Evolutionary conservation across 2,329 filamentous ascomycete genomes (phyloP).

Genomic region (Penicillium sp.): DNA sequence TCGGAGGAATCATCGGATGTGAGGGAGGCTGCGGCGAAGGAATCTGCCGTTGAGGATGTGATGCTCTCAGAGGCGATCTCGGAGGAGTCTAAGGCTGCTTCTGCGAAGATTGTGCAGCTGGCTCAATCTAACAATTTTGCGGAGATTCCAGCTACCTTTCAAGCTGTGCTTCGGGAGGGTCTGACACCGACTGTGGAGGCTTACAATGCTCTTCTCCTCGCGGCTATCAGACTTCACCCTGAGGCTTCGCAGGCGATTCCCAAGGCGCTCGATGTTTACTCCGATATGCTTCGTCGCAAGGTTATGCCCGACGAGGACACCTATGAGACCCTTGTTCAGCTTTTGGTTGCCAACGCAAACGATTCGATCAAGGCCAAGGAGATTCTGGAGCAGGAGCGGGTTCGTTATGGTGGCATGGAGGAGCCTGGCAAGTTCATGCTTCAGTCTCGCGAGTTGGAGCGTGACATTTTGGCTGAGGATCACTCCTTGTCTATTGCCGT

Average conservation of each 20-base stretch:
- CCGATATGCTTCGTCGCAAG: constrained; percentile 88
- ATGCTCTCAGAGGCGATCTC: constrained; percentile 52
- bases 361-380: constrained; percentile 74
- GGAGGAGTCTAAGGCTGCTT: constrained; percentile 68
- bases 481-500: constrained; percentile 82
- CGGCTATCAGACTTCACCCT: constrained; percentile 77
- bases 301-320: constrained; percentile 80
- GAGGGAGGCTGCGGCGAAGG: constrained; percentile 26
- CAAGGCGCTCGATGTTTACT: constrained; percentile 91
- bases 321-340: constrained; percentile 81
- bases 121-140: constrained; percentile 71
- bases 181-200: constrained; percentile 77
- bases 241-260: constrained; percentile 82
- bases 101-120: constrained; percentile 75
- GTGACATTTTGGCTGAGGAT: constrained; percentile 82
- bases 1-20: constrained; percentile 39
- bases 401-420: constrained; percentile 81
- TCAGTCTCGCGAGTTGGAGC: constrained; percentile 81
- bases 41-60: constrained; percentile 34
- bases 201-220: constrained; percentile 88
- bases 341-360: constrained; percentile 77
- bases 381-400: constrained; percentile 74
- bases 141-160: constrained; percentile 88
- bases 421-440: constrained; percentile 85
- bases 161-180: constrained; percentile 81